phyloP scores from a whole-genome alignment of 129 eudicot genomes.

The Helianthus annuus region HanXRQr2.0-SUNRISE NC_035437.2:7688746-7689245 shows the following conservation, averaged over 20 bases:
- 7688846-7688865: conserved; percentile 83
- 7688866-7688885: conserved; percentile 76
- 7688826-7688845: conserved; percentile 48
- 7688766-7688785: conserved; percentile 9
- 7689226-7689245: not conserved
- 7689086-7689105: conserved; percentile 68
- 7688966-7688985: conserved; percentile 47
- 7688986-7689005: conserved; percentile 77
- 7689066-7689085: conserved; percentile 67
- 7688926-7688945: conserved; percentile 68
- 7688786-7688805: not conserved
- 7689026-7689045: conserved; percentile 79
- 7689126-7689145: conserved; percentile 54
- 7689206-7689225: conserved; percentile 12
- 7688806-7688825: not conserved
- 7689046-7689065: conserved; percentile 82
- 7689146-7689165: conserved; percentile 71
- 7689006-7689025: conserved; percentile 67
- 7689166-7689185: conserved; percentile 79
- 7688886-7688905: conserved; percentile 85
- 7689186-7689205: conserved; percentile 70
- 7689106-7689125: conserved; percentile 38
- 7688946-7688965: conserved; percentile 60
- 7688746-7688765: not conserved
- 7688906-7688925: conserved; percentile 74